Evolutionary conservation across 176 grass and related monocot species (phyloP).

Genomic region (Ensete glaucum): DNA sequence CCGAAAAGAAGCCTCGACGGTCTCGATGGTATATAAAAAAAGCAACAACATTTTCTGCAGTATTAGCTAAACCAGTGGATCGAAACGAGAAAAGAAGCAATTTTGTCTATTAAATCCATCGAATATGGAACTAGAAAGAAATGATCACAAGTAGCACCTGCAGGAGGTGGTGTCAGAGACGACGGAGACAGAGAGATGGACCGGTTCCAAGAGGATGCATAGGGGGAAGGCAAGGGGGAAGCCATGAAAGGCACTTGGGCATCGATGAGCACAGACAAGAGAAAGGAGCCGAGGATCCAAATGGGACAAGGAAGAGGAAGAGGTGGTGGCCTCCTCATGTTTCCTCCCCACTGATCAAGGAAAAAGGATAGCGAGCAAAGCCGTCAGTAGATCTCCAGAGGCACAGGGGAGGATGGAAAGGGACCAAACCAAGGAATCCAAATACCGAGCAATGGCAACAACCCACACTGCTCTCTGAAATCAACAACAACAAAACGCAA

Average conservation of each 20-base stretch:
- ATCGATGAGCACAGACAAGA: constrained; percentile 1
- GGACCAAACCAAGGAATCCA: neutral
- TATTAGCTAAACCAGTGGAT: neutral
- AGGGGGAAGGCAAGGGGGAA: neutral
- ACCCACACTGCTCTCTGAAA: no score
- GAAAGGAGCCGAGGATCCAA: neutral
- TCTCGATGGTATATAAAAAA: neutral
- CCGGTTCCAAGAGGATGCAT: neutral
- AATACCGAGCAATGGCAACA: no score
- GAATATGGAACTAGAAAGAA: neutral
- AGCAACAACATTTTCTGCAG: neutral
- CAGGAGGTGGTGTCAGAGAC: constrained; percentile 18
- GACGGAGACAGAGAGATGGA: neutral
- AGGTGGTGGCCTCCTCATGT: constrained; percentile 10
- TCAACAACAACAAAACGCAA: no score
- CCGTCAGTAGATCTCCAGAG: constrained; percentile 1
- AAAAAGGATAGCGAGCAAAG: neutral
- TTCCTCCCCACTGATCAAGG: neutral
- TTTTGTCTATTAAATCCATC: neutral
- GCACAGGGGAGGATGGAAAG: neutral
- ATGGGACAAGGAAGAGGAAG: neutral
- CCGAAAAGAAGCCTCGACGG: neutral
- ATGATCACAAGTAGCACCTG: constrained; percentile 13
- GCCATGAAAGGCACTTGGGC: neutral
- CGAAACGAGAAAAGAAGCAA: neutral